phyloP scores from a whole-genome alignment of 163 green algal genomes.

The Coccomyxa subellipsoidea region DNA sequence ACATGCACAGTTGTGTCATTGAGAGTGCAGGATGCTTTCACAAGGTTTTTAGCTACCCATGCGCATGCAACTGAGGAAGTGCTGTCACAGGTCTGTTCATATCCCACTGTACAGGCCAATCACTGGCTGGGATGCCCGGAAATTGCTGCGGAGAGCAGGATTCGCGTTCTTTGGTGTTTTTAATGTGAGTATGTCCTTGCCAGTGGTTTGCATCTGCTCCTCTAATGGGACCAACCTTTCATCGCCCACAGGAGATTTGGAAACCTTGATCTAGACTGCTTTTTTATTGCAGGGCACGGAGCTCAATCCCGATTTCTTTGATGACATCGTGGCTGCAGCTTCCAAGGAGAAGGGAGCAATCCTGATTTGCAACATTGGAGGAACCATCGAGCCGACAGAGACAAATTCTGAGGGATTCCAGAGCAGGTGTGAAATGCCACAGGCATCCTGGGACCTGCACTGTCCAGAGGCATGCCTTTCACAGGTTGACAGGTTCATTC shows the following conservation, averaged over 20 bases:
- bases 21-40: no score
- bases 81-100: constrained; percentile 35
- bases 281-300: constrained; percentile 37
- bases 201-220: not conserved
- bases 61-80: not conserved
- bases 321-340: constrained; percentile 2
- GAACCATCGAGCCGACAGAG: constrained; percentile 21
- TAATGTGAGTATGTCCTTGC: constrained; percentile 14
- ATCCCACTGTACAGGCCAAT: constrained; percentile 68
- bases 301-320: constrained; percentile 48
- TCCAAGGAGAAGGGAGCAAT: constrained; percentile 6
- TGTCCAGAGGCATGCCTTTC: not conserved
- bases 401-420: constrained; percentile 20
- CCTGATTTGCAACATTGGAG: constrained; percentile 37
- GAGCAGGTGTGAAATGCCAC: constrained; percentile 13
- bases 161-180: constrained; percentile 57
- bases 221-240: not conserved
- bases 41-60: not conserved
- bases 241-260: not conserved
- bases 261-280: not conserved
- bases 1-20: no score
- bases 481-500: not conserved
- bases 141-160: constrained; percentile 24
- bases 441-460: not conserved
- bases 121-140: constrained; percentile 8